Percentiles rank a stretch among this genome's conserved stretches.
Conservation (phyloP, 1,284 basidiomycete genomes). For the Puccinia hordei region DNA sequence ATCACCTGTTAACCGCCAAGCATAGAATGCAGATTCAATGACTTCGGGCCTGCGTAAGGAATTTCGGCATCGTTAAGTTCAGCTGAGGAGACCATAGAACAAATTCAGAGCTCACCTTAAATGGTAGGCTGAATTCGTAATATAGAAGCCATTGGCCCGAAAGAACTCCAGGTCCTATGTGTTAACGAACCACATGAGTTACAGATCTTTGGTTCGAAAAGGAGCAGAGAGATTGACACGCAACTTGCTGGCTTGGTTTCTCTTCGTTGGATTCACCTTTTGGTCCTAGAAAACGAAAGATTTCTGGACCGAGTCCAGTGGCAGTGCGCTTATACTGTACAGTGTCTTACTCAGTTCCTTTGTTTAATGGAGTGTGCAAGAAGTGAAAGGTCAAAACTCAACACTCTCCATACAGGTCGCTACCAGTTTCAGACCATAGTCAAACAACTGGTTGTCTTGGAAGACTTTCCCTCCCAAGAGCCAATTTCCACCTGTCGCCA, state of each 20-base stretch:
- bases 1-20: constrained; percentile 44
- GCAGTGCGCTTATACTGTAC: constrained; percentile 36
- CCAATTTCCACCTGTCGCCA: constrained; percentile 45
- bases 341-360: background rate
- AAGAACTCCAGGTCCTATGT: constrained; percentile 26
- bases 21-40: constrained; percentile 48
- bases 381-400: constrained; percentile 24
- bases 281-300: constrained; percentile 32
- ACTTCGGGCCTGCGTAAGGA: constrained; percentile 37
- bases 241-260: constrained; percentile 22
- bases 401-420: constrained; percentile 35
- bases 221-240: background rate
- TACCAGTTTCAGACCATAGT: constrained; percentile 31
- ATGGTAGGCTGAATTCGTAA: constrained; percentile 13
- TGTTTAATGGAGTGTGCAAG: background rate
- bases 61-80: background rate
- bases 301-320: constrained; percentile 44
- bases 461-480: constrained; percentile 38
- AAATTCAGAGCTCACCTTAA: constrained; percentile 20
- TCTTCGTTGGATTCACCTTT: constrained; percentile 13
- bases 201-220: background rate
- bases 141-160: constrained; percentile 33
- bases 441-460: constrained; percentile 8
- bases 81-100: background rate
- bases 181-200: background rate